A percentile compares a stretch with the other conserved stretches of the same genome.
Evolutionary conservation across 768 basidiomycete genomes (phyloP).

Genomic region (Tephrocybe rancida): DNA sequence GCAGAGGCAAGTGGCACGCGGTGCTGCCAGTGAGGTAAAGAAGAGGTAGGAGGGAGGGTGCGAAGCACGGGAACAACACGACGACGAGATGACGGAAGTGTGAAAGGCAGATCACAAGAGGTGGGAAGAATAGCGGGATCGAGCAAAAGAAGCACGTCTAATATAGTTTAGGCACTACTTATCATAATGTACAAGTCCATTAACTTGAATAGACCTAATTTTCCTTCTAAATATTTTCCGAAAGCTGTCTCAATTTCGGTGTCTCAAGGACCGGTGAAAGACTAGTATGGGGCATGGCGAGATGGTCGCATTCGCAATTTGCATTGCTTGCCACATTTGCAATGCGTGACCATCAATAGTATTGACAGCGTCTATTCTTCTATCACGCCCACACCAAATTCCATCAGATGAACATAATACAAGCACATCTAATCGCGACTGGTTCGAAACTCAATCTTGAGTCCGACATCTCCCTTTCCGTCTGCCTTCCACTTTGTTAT

Average conservation of each 20-base stretch:
- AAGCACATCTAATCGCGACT: too few relatives aligned
- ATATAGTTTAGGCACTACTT: not conserved
- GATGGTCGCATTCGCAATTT: too few relatives aligned
- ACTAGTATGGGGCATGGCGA: too few relatives aligned
- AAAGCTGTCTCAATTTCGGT: not conserved
- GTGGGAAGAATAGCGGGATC: not conserved
- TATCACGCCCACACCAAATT: too few relatives aligned
- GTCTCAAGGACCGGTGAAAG: slow-evolving; percentile 22
- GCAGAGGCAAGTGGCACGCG: not conserved
- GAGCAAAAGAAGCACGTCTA: not conserved
- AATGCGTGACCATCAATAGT: too few relatives aligned
- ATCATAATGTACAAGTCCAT: not conserved
- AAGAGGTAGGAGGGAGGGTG: slow-evolving; percentile 9
- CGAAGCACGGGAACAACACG: not conserved
- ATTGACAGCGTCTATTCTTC: too few relatives aligned
- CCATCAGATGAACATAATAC: too few relatives aligned
- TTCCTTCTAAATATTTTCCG: not conserved
- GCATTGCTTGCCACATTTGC: too few relatives aligned
- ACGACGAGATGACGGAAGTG: not conserved
- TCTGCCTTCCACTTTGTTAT: too few relatives aligned
- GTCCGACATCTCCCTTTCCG: too few relatives aligned
- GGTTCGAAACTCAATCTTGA: too few relatives aligned
- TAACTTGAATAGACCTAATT: not conserved
- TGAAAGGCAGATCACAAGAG: not conserved
- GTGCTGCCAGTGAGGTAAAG: slow-evolving; percentile 3